These are phyloP conservation scores for Theileria parva DNA, from an alignment of 169 alveolate genomes.

Conservation along the genomic window DNA sequence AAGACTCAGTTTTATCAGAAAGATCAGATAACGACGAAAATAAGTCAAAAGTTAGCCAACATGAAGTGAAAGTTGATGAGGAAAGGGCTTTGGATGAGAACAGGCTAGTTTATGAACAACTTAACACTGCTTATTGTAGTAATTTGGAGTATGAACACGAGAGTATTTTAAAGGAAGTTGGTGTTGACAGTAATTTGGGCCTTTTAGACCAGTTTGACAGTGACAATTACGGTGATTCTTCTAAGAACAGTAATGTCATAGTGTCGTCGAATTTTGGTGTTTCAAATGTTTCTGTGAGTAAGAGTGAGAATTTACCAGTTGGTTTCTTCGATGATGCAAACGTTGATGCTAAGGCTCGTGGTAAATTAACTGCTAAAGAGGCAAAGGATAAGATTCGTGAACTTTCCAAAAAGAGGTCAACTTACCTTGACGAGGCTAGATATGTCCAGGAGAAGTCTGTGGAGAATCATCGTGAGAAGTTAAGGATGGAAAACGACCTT, in stretches of 20 bases:
- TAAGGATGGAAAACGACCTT: conserved; percentile 49
- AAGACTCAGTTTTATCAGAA: neutral
- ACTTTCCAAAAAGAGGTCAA: conserved; percentile 34
- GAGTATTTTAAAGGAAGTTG: conserved; percentile 41
- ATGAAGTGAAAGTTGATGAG: neutral
- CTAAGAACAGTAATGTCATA: conserved; percentile 22
- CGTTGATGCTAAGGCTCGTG: conserved; percentile 65
- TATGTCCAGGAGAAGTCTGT: conserved; percentile 56
- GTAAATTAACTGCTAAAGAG: conserved; percentile 47
- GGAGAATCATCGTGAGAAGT: conserved; percentile 43
- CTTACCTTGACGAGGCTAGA: conserved; percentile 59
- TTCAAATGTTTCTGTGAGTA: conserved; percentile 16
- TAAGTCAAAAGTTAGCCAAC: neutral
- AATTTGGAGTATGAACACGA: conserved; percentile 52
- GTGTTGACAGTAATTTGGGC: neutral
- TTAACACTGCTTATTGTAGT: conserved; percentile 67
- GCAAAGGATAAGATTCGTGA: conserved; percentile 47
- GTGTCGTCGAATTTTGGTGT: conserved; percentile 57
- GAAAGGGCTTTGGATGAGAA: conserved; percentile 6
- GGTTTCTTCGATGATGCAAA: conserved; percentile 67
- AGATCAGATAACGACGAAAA: neutral
- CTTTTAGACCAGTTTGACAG: conserved; percentile 22
- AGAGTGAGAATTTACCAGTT: conserved; percentile 52
- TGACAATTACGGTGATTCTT: neutral
- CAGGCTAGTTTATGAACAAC: conserved; percentile 56